Percentiles rank a stretch among this genome's conserved stretches.
Conservation (phyloP, 345 rosid genomes). For the Linum tenue region DNA sequence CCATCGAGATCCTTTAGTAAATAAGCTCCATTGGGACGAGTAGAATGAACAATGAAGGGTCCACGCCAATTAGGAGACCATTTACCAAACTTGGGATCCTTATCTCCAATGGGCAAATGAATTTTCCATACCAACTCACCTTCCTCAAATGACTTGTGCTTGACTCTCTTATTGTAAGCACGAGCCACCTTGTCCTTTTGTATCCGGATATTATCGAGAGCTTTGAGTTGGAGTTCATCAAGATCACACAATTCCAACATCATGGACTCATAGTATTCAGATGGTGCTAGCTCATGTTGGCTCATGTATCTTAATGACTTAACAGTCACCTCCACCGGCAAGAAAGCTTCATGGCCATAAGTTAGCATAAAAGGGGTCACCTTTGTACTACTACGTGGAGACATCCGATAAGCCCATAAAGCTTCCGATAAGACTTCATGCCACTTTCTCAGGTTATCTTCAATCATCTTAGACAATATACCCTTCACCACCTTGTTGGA, state of each 20-base stretch:
- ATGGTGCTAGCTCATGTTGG: neutral
- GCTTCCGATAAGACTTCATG: too few species aligned
- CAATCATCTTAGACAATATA: too few species aligned
- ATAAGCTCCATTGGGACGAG: neutral
- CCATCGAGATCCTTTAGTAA: neutral
- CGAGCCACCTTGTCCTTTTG: neutral
- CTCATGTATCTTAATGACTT: neutral
- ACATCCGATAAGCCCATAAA: too few species aligned
- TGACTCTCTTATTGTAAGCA: too few species aligned
- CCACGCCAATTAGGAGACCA: constrained; percentile 9
- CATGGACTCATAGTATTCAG: neutral
- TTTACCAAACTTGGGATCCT: too few species aligned
- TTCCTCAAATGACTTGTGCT: neutral
- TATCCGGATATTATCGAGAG: neutral
- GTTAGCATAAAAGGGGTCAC: too few species aligned
- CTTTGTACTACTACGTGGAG: too few species aligned
- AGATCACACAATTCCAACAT: neutral
- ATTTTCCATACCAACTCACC: neutral
- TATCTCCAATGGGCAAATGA: neutral
- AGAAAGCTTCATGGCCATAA: too few species aligned
- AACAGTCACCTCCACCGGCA: too few species aligned
- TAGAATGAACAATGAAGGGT: neutral
- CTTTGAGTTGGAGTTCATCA: neutral
- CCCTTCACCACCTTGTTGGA: too few species aligned
- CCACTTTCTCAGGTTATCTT: too few species aligned